Percentiles rank a stretch among this genome's conserved stretches.
Conservation (phyloP, 1,284 basidiomycete genomes). For the Moesziomyces globuligerus region DNA sequence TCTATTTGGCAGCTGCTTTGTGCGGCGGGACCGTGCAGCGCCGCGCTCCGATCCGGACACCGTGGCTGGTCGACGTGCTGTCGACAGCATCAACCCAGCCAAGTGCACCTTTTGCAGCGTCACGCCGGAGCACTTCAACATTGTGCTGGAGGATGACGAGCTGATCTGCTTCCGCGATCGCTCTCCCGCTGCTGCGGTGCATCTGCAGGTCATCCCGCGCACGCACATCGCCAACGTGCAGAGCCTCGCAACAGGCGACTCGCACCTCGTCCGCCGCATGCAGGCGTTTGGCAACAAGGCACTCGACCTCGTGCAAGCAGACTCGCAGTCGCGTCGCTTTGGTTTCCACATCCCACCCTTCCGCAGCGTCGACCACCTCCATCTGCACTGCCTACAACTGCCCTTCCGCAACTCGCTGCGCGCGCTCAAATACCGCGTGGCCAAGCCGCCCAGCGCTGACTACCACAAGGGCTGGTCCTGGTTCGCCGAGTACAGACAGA, state of each 20-base stretch:
- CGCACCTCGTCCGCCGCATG: slow-evolving; percentile 73
- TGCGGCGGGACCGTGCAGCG: background rate
- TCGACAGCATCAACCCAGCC: slow-evolving; percentile 39
- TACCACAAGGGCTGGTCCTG: slow-evolving; percentile 78
- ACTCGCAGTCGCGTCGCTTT: slow-evolving; percentile 46
- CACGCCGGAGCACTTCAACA: slow-evolving; percentile 72
- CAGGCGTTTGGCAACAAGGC: slow-evolving; percentile 72
- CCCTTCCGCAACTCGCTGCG: slow-evolving; percentile 73
- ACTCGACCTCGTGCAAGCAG: slow-evolving; percentile 68
- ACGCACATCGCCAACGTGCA: slow-evolving; percentile 71
- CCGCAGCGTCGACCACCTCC: slow-evolving; percentile 80
- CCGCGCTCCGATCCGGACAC: background rate
- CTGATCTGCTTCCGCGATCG: slow-evolving; percentile 76
- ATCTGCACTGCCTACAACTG: slow-evolving; percentile 79
- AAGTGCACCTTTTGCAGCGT: slow-evolving; percentile 74
- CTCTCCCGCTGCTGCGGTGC: slow-evolving; percentile 74
- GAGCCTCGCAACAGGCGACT: slow-evolving; percentile 67
- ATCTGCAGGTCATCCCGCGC: slow-evolving; percentile 76
- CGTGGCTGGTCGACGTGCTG: slow-evolving; percentile 10
- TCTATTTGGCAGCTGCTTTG: slow-evolving; percentile 33
- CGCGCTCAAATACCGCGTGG: slow-evolving; percentile 74
- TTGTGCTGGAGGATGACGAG: slow-evolving; percentile 74
- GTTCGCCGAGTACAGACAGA: slow-evolving; percentile 78
- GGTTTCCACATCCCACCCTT: slow-evolving; percentile 76
- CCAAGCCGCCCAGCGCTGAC: slow-evolving; percentile 39